Base-by-base conservation (phyloP, 495 filamentous ascomycete genomes). In the Chaetomium tenue region DNA sequence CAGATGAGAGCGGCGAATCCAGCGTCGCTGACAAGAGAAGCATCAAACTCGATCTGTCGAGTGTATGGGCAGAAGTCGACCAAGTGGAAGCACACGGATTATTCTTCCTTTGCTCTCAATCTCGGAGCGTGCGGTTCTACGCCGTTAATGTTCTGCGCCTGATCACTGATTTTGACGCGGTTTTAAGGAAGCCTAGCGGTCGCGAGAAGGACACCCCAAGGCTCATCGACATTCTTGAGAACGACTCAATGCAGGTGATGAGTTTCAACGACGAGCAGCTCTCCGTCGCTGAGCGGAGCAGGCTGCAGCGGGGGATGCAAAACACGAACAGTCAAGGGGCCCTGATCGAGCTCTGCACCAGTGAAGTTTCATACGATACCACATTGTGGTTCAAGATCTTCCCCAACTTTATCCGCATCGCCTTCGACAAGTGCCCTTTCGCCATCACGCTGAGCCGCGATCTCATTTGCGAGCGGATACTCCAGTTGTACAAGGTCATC, bases 61-160 rank as follows among this genome's bases (percentile, higher is more conserved):
- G 86, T 60, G 87, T 95, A 16, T 90, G 91, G 77, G 91, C 91
- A 5, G 89, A 97, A 66, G 92, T 98, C 18, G 95, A 99, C 68
- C 93, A 97, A 70, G 89, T 98, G 47, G 94, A 99, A 72, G 93
- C 93, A 20, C 93, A 97, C 73, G 94, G 95, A 0, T 76, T 99
- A n/a, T 98, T 99, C 81, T 98, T 99, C 73, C 76, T 99, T 5
- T 98, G 95, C 73, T 98, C 94, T 0, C 95, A 97, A 66, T 97
- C 94, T 12, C 83, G 91, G 62, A 84, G 88, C 44, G 94, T 99
- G 26, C 86, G 94, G 40, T 83, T 90, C 47, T 93, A 93, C 72
- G 95, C 94, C 2, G 90, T 99, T 48, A 95, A 88, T 4, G 95
- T 98, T 2, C 79, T 99, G 20, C 89, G 91, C 5, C 81, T 97